These are phyloP conservation scores for Candida coleopterorum DNA, from an alignment of 805 yeast genomes.

Conservation along the genomic window DNA sequence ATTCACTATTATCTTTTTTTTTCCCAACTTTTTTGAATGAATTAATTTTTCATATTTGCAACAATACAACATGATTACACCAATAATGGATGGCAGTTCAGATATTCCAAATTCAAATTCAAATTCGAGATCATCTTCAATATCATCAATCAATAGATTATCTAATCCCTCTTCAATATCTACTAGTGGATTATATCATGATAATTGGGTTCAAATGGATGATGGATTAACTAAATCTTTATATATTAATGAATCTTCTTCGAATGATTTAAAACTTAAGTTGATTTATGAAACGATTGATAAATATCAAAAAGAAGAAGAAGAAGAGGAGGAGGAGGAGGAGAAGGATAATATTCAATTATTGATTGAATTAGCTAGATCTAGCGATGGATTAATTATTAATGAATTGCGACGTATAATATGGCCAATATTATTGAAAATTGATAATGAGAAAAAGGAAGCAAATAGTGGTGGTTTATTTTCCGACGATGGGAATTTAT, in stretches of 20 bases:
- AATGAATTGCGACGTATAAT: slow-evolving; percentile 35
- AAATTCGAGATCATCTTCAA: slow-evolving; percentile 2
- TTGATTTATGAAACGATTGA: slow-evolving; percentile 25
- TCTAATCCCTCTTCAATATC: neutral
- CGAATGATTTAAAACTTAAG: slow-evolving; percentile 34
- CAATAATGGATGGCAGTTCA: too few species aligned
- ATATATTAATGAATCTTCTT: slow-evolving; percentile 35
- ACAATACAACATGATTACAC: too few species aligned
- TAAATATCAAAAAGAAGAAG: slow-evolving; percentile 1
- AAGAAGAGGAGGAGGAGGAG: too few species aligned
- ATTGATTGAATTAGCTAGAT: slow-evolving; percentile 31
- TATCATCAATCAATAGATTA: neutral
- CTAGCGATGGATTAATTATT: slow-evolving; percentile 45
- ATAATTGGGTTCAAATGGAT: slow-evolving; percentile 52
- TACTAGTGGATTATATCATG: neutral
- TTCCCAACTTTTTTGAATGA: too few species aligned
- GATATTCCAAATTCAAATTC: too few species aligned
- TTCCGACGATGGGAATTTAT: neutral
- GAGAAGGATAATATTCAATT: slow-evolving; percentile 22
- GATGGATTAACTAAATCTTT: slow-evolving; percentile 45
- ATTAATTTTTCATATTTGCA: too few species aligned
- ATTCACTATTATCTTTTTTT: too few species aligned
- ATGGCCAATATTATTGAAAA: slow-evolving; percentile 50
- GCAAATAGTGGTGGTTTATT: slow-evolving; percentile 1
- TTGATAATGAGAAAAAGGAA: slow-evolving; percentile 7